Base-by-base conservation (phyloP, 2,329 filamentous ascomycete genomes). In the Fulvia fulva region DNA sequence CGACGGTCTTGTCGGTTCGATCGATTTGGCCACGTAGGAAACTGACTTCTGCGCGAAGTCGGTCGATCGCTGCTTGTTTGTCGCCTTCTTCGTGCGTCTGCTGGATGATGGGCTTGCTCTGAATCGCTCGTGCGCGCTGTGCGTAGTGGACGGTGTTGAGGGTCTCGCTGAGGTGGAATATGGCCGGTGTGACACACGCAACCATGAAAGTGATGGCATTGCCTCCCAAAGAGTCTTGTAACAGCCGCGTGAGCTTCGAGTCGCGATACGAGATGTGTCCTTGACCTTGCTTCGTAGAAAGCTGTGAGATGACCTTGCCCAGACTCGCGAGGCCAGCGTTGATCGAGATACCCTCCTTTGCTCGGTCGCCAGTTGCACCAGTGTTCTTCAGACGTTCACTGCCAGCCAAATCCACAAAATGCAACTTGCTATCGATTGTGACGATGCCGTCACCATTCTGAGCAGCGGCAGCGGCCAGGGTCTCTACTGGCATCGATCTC, bases 131-230 rank as follows among this genome's bases (percentile, higher is more conserved):
- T 62, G 94, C 95, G 64, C 94, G 86, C 77, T 97, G 94, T 6
- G 94, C 94, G 75, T 99, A 99, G 73, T 97, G 74, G 16, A 99
- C 90, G 0, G 94, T 99, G 73, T 99, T 99, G 58, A 99, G 80
- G 0, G 95, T 97, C 76, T 99, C 94, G 76, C 92, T 97, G 46
- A 99, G 80, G 73, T 99, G 94, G 71, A 99, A 99, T 72, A 97
- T 92, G 14, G 93, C 91, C 0, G 92, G 93, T 0, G 93, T 99
- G 28, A 99, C 92, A 76, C 94, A 99, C 8, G 94, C 94, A 76
- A 99, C 94, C 94, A 99, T 97, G 77, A 97, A 99, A 0, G 94
- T 99, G 71, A 97, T 96, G 34, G 94, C 94, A 72, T 96, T 97
- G 4, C 94, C 94, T 57, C 94, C 94, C 5, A 99, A 81, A 0